A percentile compares a stretch with the other conserved stretches of the same genome.
phyloP scores from a whole-genome alignment of 495 filamentous ascomycete genomes.

The Aspergillus diversus region DNA sequence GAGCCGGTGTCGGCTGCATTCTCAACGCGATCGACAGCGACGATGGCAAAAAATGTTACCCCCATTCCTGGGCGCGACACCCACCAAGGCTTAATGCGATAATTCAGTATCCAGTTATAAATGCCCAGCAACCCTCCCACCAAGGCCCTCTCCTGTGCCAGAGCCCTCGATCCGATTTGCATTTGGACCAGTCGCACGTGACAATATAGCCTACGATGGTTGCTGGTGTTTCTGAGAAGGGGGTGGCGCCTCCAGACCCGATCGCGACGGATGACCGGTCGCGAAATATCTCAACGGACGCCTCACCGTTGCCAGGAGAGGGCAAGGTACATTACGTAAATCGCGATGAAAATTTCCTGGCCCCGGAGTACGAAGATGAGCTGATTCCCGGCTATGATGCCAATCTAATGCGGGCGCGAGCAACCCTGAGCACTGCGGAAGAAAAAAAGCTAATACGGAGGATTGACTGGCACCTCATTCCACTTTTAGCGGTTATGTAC shows the following conservation, averaged over 20 bases:
- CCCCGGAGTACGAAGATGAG: not conserved
- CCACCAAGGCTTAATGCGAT: too few species aligned
- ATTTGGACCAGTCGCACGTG: too few species aligned
- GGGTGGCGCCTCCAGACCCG: not conserved
- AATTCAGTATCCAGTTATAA: too few species aligned
- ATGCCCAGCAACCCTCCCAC: too few species aligned
- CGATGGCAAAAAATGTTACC: too few species aligned
- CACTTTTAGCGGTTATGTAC: constrained; percentile 47
- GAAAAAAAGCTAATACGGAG: constrained; percentile 47
- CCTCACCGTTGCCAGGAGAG: not conserved
- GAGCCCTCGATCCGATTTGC: too few species aligned
- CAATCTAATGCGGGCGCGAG: constrained; percentile 44
- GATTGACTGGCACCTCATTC: constrained; percentile 51
- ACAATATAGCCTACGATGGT: not conserved
- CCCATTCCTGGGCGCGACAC: too few species aligned
- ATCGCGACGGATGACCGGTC: not conserved
- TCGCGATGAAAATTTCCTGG: not conserved
- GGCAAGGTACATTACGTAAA: not conserved
- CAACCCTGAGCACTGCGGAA: constrained; percentile 40
- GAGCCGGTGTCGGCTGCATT: too few species aligned
- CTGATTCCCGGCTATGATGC: constrained; percentile 37
- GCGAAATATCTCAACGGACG: not conserved
- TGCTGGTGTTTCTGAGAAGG: not conserved
- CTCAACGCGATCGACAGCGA: too few species aligned
- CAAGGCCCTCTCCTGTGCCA: too few species aligned